phyloP scores from a whole-genome alignment of 129 eudicot genomes.

The Artemisia argyi region DNA sequence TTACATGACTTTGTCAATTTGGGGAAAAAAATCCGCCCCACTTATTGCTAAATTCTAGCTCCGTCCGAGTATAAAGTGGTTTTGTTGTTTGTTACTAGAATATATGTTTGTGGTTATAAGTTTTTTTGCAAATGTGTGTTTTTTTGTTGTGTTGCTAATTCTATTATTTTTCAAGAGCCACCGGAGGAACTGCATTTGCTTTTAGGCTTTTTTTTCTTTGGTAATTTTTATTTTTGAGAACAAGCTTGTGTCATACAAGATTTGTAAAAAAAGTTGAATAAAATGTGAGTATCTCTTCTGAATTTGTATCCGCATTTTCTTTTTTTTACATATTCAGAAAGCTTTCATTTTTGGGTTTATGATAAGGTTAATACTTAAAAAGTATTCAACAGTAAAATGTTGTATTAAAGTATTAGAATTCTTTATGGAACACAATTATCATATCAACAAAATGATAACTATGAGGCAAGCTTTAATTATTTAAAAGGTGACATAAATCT shows the following conservation, averaged over 20 bases:
- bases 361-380: too few relatives aligned
- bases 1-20: too few relatives aligned
- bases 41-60: too few relatives aligned
- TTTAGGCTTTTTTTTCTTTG: not conserved
- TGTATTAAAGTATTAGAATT: slow-evolving; percentile 5
- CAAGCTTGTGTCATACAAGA: too few relatives aligned
- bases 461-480: slow-evolving; percentile 27
- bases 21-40: too few relatives aligned
- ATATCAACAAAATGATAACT: slow-evolving; percentile 23
- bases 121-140: not conserved
- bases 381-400: slow-evolving; percentile 10
- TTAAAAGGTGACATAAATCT: slow-evolving; percentile 13
- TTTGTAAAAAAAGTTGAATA: too few relatives aligned
- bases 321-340: not conserved
- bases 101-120: not conserved
- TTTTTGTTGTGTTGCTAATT: too few relatives aligned
- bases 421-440: slow-evolving; percentile 19
- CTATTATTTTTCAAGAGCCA: too few relatives aligned
- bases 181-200: not conserved
- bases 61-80: too few relatives aligned
- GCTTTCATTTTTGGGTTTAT: not conserved
- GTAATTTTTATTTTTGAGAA: too few relatives aligned
- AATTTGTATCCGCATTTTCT: not conserved
- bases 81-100: too few relatives aligned
- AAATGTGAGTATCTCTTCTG: too few relatives aligned